These are phyloP conservation scores for Trematosphaeria pertusa DNA, from an alignment of 2,329 filamentous ascomycete genomes.

Conservation along the genomic window DNA sequence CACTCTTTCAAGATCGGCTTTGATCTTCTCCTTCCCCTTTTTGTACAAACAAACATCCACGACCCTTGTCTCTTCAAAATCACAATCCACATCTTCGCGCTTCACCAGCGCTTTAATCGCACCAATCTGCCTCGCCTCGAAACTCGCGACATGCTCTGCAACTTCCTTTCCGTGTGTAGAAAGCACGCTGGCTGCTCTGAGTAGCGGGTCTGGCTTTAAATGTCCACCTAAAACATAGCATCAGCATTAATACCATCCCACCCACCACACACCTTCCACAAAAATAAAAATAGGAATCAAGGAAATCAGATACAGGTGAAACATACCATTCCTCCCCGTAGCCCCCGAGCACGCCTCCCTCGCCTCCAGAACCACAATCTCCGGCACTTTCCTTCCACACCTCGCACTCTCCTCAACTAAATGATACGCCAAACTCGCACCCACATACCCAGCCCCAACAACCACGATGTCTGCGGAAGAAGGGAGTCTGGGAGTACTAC, in stretches of 20 bases:
- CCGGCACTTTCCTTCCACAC: conserved; percentile 5
- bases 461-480: conserved; percentile 14
- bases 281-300: no score
- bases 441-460: conserved; percentile 20
- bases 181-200: conserved; percentile 15
- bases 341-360: conserved; percentile 59
- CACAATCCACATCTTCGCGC: conserved; percentile 16
- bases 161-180: conserved; percentile 15
- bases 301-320: no score
- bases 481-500: conserved; percentile 14
- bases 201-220: conserved; percentile 47
- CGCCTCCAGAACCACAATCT: conserved; percentile 54
- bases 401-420: conserved; percentile 12
- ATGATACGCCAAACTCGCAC: conserved; percentile 19
- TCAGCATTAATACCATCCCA: conserved; percentile 38
- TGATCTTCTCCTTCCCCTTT: conserved; percentile 11
- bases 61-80: conserved; percentile 21
- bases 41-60: conserved; percentile 14
- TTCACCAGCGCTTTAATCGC: conserved; percentile 15
- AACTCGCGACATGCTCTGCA: conserved; percentile 19
- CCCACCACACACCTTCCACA: no score
- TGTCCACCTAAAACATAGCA: conserved; percentile 15
- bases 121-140: conserved; percentile 17
- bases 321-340: conserved; percentile 62
- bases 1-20: conserved; percentile 8